phyloP scores from a whole-genome alignment of 495 filamentous ascomycete genomes.

The Xanthoparmelia taractica region DNA sequence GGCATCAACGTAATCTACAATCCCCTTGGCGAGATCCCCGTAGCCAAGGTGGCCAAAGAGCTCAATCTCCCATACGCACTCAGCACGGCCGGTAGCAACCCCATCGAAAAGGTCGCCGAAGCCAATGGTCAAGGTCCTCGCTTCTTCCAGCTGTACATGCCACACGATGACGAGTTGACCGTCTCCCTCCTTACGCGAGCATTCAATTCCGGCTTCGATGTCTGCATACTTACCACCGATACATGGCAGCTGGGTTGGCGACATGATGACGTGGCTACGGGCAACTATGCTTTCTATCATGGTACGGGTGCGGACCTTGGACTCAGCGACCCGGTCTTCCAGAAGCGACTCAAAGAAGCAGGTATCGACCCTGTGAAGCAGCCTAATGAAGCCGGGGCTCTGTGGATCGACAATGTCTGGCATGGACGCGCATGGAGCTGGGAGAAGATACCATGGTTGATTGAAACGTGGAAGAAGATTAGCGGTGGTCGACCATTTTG shows the following conservation, averaged over 20 bases:
- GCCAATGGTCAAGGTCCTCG: conserved; percentile 46
- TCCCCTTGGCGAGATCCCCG: conserved; percentile 46
- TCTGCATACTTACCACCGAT: conserved; percentile 55
- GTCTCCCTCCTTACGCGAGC: conserved; percentile 50
- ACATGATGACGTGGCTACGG: conserved; percentile 49
- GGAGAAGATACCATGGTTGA: conserved; percentile 51
- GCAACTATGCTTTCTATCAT: conserved; percentile 59
- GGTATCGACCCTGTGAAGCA: conserved; percentile 47
- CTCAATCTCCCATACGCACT: conserved; percentile 51
- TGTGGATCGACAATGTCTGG: conserved; percentile 62
- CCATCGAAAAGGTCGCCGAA: conserved; percentile 51
- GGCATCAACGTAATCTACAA: conserved; percentile 63
- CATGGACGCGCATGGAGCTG: conserved; percentile 53
- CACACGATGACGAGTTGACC: conserved; percentile 53
- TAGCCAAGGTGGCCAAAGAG: conserved; percentile 51
- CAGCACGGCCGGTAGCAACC: conserved; percentile 49
- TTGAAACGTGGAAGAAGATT: conserved; percentile 44
- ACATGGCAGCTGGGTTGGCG: conserved; percentile 62
- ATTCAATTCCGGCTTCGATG: conserved; percentile 48
- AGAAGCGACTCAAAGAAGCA: conserved; percentile 39
- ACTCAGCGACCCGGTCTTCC: conserved; percentile 51
- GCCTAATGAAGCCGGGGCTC: conserved; percentile 43
- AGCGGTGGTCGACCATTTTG: conserved; percentile 49
- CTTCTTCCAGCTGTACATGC: conserved; percentile 61
- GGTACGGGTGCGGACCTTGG: conserved; percentile 51